Evolutionary conservation across 371 early-diverging fungal species (phyloP), one percentile per base, ranked within the genome.

Genomic region (Gilbertella persicaria): DNA sequence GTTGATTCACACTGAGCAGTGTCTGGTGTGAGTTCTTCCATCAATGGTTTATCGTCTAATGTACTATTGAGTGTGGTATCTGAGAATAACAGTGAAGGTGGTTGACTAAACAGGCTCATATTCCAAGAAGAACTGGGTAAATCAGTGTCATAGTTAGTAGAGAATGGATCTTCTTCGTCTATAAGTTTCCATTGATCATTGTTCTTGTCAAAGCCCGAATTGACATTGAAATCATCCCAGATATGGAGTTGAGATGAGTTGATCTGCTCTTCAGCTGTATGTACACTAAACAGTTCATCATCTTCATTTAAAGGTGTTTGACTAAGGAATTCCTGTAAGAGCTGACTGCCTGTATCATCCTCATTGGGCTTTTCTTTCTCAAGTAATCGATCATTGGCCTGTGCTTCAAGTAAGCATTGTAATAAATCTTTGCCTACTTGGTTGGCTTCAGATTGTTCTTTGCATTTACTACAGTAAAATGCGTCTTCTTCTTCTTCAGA

Each of bases 61-160:
- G 51, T 45, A 21, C 49, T 53, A 29, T 47, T 53, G 40, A 53
- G 3, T 9, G 69, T 63, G 7, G 42, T 49, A 26, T 70, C 71
- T 14, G 71, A 66, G 43, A 49, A 64, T 50, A 58, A 53, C 21
- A 58, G 45, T 26, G 63, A 67, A 8, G 56, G 69, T 20, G 56
- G 69, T 30, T 53, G 60, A 29, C 44, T 49, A 24, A 56, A 58
- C 21, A 60, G 33, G 21, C 25, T 66, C 39, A 66, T 45, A 10
- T 47, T 50, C 62, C 62, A 69, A 10, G 57, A 38, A n/a, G 62
- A 38, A 36, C 54, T 52, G 17, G 47, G 38, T 14, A 51, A 20
- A 26, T 53, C 52, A 28, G 53, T 33, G 13, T 63, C 63, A 25
- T 53, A 50, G 35, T 17, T 50, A 28, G 28, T 28, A 6, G 61